These are phyloP conservation scores for Aegilops bicornis DNA, from an alignment of 176 grass and related monocot species.

Conservation along the genomic window DNA sequence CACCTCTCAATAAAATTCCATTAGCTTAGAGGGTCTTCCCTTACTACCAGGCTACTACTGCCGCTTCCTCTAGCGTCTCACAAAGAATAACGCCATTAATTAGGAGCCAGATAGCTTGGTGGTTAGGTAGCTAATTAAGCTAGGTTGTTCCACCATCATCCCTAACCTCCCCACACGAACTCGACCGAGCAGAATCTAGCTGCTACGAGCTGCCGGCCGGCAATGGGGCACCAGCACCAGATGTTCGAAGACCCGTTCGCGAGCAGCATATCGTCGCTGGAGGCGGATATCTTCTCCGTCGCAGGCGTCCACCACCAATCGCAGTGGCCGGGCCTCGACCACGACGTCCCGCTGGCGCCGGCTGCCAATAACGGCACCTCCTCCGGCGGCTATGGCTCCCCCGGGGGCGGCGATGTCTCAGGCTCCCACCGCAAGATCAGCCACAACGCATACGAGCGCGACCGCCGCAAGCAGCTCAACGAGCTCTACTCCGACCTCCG, in stretches of 20 bases:
- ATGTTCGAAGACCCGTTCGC: conserved; percentile 49
- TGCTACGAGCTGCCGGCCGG: not conserved
- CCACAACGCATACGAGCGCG: conserved; percentile 94
- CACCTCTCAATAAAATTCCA: conserved; percentile 10
- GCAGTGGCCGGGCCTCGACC: conserved; percentile 39
- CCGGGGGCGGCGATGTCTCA: conserved; percentile 2
- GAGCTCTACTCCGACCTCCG: conserved; percentile 74
- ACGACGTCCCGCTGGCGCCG: conserved; percentile 29
- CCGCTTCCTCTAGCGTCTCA: not conserved
- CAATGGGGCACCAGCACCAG: conserved; percentile 39
- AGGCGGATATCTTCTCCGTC: conserved; percentile 36
- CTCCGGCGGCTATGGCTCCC: conserved; percentile 26
- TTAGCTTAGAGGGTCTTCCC: not conserved
- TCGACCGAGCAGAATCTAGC: not conserved
- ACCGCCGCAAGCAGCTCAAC: conserved; percentile 91
- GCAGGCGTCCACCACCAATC: conserved; percentile 8
- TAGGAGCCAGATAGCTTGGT: not conserved
- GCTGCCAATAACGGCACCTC: conserved; percentile 24
- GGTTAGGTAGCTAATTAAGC: not conserved
- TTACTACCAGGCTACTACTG: not conserved
- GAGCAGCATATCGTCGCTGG: conserved; percentile 43
- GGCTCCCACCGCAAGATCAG: conserved; percentile 58
- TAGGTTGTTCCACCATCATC: not conserved
- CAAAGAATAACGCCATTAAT: conserved; percentile 3
- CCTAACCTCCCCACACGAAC: not conserved